Percentiles rank a stretch among this genome's conserved stretches.
Conservation (phyloP, 139 green algal species). For the Ettlia oleoabundans region DNA sequence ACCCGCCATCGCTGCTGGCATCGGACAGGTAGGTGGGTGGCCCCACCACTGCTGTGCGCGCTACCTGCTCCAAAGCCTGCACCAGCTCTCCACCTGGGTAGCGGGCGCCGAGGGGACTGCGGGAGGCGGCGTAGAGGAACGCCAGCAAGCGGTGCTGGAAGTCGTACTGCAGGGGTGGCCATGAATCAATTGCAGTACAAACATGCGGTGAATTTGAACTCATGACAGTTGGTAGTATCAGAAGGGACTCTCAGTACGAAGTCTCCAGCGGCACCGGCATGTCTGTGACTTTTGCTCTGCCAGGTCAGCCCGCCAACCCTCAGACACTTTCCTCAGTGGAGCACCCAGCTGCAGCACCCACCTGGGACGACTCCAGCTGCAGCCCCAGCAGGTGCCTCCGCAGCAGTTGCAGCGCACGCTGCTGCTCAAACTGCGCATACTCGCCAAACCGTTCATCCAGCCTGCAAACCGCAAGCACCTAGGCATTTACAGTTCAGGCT, state of each 20-base stretch:
- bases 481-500: too few relatives aligned
- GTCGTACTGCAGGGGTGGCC: conserved; percentile 31
- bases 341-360: background rate
- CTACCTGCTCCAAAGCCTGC: background rate
- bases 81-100: background rate
- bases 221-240: too few relatives aligned
- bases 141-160: conserved; percentile 33
- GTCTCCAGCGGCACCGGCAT: too few relatives aligned
- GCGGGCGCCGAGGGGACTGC: background rate
- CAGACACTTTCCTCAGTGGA: too few relatives aligned
- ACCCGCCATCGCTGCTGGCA: conserved; percentile 3
- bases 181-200: too few relatives aligned
- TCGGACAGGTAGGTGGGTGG: conserved; percentile 28
- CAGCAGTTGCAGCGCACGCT: conserved; percentile 29
- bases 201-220: too few relatives aligned
- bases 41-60: conserved; percentile 13
- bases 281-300: too few relatives aligned
- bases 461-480: background rate
- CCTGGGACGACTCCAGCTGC: conserved; percentile 11
- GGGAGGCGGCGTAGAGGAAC: conserved; percentile 20
- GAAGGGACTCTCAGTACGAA: too few relatives aligned
- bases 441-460: conserved; percentile 25
- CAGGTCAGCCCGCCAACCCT: too few relatives aligned
- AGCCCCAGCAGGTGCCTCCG: background rate
- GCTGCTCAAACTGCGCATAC: conserved; percentile 42